Evolutionary conservation across 1,284 basidiomycete genomes (phyloP).

Genomic region (Boletus holoroseus): DNA sequence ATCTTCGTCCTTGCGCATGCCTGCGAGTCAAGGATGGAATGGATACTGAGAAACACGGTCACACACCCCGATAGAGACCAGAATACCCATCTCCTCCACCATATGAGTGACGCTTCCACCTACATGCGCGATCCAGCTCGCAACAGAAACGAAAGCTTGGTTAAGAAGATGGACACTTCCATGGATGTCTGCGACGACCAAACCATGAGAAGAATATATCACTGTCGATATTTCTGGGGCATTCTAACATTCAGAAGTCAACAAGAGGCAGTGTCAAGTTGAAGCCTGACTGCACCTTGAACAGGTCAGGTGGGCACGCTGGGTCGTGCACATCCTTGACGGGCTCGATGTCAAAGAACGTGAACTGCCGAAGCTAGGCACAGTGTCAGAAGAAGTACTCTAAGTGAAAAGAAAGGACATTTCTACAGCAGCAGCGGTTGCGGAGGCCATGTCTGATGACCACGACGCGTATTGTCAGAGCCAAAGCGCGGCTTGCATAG

Average conservation of each 20-base stretch:
- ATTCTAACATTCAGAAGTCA: conserved; percentile 37
- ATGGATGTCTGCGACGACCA: conserved; percentile 77
- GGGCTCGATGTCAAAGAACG: conserved; percentile 69
- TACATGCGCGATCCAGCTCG: conserved; percentile 74
- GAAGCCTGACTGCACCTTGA: conserved; percentile 50
- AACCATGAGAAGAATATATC: conserved; percentile 53
- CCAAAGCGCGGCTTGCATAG: neutral
- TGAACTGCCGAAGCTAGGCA: conserved; percentile 75
- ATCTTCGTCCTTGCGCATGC: conserved; percentile 67
- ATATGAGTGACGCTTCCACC: conserved; percentile 79
- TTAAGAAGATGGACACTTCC: conserved; percentile 74
- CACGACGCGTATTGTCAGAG: neutral
- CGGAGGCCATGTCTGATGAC: conserved; percentile 9
- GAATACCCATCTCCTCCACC: conserved; percentile 68
- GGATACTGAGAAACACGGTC: neutral
- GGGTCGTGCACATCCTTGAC: conserved; percentile 81
- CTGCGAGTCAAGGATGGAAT: conserved; percentile 10
- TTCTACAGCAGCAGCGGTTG: conserved; percentile 17
- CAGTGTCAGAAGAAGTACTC: conserved; percentile 9
- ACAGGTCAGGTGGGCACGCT: conserved; percentile 65
- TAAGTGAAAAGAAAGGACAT: neutral
- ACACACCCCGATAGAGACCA: conserved; percentile 82
- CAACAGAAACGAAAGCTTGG: conserved; percentile 66
- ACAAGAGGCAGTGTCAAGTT: neutral
- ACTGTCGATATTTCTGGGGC: conserved; percentile 69